Conservation (phyloP, 2,329 filamentous ascomycete genomes). For the Endothia cerciana region DNA sequence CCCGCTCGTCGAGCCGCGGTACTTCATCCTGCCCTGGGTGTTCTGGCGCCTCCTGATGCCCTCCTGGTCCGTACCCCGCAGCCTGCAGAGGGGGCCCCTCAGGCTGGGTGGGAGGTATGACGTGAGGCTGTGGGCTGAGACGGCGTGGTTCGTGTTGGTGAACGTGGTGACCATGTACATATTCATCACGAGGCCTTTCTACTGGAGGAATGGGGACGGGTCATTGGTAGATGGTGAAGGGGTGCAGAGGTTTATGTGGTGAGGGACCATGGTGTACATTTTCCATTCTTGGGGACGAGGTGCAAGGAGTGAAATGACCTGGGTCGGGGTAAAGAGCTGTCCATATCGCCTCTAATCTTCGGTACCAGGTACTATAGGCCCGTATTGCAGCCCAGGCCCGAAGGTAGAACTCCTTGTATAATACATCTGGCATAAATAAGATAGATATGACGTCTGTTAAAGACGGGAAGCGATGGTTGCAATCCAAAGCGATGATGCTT, state of each 20-base stretch:
- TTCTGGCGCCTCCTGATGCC: constrained; percentile 87
- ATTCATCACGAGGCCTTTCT: constrained; percentile 70
- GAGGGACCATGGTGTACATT: constrained; percentile 18
- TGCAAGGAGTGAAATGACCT: no score
- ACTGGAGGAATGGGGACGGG: constrained; percentile 63
- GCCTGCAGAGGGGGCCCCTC: constrained; percentile 9
- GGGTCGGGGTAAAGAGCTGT: no score
- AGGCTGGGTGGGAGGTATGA: constrained; percentile 40
- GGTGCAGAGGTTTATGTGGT: constrained; percentile 85
- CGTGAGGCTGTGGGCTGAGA: constrained; percentile 62
- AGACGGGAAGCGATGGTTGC: neutral
- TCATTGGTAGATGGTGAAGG: constrained; percentile 56
- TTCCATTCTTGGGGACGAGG: no score
- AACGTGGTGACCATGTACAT: constrained; percentile 71
- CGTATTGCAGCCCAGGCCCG: neutral
- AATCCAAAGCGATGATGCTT: constrained; percentile 17
- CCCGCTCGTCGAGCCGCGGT: constrained; percentile 90
- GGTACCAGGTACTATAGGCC: neutral
- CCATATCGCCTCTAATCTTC: neutral
- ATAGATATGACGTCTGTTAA: neutral
- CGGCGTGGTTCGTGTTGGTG: constrained; percentile 68
- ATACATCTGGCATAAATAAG: neutral
- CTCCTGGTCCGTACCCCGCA: constrained; percentile 40
- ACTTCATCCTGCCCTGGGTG: constrained; percentile 95
- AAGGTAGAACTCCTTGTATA: neutral